These are phyloP conservation scores for Pseudocercospora pini-densiflorae DNA, from an alignment of 2,329 filamentous ascomycete genomes.

Conservation along the genomic window DNA sequence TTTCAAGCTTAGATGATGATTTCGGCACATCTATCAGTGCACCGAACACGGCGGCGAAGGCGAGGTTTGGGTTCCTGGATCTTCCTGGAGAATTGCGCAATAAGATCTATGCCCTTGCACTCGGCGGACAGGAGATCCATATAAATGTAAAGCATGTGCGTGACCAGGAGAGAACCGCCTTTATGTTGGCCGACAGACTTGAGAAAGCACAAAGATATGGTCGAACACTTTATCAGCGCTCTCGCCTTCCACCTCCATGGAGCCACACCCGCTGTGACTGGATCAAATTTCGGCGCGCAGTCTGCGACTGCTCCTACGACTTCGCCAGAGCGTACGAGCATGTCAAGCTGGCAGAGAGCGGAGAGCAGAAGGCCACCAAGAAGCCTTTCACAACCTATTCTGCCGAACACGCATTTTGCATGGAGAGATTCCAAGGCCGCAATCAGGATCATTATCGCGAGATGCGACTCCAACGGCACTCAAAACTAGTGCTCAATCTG, in stretches of 20 bases:
- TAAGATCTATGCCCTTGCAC: neutral
- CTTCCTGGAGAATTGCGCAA: neutral
- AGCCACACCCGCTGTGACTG: neutral
- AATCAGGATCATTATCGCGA: neutral
- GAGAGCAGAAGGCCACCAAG: neutral
- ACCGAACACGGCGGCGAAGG: neutral
- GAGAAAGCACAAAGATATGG: neutral
- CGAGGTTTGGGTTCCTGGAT: neutral
- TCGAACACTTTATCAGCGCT: neutral
- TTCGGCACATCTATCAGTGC: neutral
- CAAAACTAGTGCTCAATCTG: neutral
- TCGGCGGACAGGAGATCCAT: neutral
- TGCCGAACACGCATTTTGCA: neutral
- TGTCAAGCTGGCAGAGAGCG: neutral
- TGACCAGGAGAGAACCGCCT: neutral
- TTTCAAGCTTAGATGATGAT: neutral
- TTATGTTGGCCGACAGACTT: neutral
- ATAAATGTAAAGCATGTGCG: neutral
- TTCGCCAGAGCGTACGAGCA: neutral
- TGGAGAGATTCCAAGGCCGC: neutral
- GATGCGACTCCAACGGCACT: neutral
- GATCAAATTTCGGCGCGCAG: neutral
- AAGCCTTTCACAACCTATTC: neutral
- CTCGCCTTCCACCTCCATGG: neutral
- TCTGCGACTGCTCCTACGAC: neutral